Conservation (phyloP, 306 rosid genomes). For the Comarum palustre region DNA sequence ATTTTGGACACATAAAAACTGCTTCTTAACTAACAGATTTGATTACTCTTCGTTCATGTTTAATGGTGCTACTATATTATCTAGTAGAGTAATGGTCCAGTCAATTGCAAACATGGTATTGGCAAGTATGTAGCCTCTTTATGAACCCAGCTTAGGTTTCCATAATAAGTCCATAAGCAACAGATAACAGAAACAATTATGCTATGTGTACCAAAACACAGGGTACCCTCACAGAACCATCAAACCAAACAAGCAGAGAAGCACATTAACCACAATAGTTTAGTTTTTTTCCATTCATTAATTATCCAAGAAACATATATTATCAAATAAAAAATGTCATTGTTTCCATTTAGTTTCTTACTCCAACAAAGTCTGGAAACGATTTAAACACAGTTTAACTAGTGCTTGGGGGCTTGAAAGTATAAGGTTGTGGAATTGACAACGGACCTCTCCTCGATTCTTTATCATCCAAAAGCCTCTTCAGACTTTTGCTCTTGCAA, state of each 20-base stretch:
- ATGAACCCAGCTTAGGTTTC: background rate
- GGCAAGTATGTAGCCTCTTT: background rate
- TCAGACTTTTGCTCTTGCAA: constrained; percentile 66
- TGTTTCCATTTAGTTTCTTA: constrained; percentile 9
- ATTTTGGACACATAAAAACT: too few relatives aligned
- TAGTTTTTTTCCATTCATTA: background rate
- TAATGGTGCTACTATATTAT: too few relatives aligned
- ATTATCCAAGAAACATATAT: background rate
- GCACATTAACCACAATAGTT: background rate
- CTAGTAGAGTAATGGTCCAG: too few relatives aligned
- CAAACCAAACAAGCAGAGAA: background rate
- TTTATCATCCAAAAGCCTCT: constrained; percentile 89
- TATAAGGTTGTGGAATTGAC: constrained; percentile 62
- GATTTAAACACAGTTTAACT: constrained; percentile 13
- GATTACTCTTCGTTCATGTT: too few relatives aligned
- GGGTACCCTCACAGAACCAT: background rate
- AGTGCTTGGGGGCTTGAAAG: constrained; percentile 44
- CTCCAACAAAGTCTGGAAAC: background rate
- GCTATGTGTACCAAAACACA: background rate
- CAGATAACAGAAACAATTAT: background rate
- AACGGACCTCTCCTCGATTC: constrained; percentile 84
- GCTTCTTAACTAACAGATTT: too few relatives aligned
- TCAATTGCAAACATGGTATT: background rate
- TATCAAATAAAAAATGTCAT: background rate
- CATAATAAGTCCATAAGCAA: background rate